Percentiles rank a stretch among this genome's conserved stretches.
Evolutionary conservation across 2,329 filamentous ascomycete genomes (phyloP).

Genomic region (Aspergillus uvarum): DNA sequence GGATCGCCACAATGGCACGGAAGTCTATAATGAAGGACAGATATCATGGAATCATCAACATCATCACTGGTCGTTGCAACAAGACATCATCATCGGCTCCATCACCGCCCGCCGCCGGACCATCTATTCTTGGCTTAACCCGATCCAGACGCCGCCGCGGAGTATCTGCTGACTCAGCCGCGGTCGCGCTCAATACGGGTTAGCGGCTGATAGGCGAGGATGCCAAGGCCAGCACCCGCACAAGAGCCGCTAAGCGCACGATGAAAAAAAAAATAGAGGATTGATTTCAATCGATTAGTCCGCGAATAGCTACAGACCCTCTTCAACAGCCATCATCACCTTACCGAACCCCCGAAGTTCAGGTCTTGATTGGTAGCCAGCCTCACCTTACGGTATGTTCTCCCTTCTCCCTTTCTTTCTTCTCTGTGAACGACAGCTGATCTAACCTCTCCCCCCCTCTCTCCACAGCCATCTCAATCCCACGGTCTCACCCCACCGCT

Average conservation of each 20-base stretch:
- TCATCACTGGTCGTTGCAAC: neutral
- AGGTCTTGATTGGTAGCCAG: constrained; percentile 72
- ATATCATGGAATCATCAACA: constrained; percentile 3
- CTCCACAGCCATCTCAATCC: constrained; percentile 23
- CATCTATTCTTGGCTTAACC: neutral
- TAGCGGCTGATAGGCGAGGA: constrained; percentile 43
- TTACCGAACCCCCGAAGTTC: constrained; percentile 73
- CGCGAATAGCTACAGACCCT: constrained; percentile 22
- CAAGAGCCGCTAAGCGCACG: constrained; percentile 20
- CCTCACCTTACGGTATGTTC: constrained; percentile 27
- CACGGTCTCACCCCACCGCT: constrained; percentile 26
- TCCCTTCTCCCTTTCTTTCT: neutral
- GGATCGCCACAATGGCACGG: neutral
- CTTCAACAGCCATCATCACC: constrained; percentile 63
- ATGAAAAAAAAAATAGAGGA: constrained; percentile 17
- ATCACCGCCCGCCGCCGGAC: neutral
- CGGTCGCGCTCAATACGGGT: constrained; percentile 13
- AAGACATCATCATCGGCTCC: neutral
- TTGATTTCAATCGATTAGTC: constrained; percentile 18
- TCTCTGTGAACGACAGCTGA: neutral
- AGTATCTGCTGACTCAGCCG: constrained; percentile 19
- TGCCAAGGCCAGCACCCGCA: constrained; percentile 36
- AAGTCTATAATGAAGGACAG: neutral
- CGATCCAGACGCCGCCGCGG: constrained; percentile 2
- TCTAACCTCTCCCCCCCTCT: constrained; percentile 7